Conservation (phyloP, 371 early-diverging fungal genomes). For the Chytridiales sp. region DNA sequence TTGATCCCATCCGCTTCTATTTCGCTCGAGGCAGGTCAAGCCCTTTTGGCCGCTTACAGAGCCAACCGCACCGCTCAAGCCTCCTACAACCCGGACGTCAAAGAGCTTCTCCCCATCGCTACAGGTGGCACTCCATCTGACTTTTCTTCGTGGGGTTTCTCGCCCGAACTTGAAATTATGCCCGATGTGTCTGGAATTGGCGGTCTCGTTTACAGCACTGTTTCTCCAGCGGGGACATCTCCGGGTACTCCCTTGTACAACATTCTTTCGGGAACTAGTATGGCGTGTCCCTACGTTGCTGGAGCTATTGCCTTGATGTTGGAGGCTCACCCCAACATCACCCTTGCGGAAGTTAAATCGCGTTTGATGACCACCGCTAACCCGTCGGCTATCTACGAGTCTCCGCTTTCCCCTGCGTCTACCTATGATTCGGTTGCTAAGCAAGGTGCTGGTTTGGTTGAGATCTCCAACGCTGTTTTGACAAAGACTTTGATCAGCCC, state of each 20-base stretch:
- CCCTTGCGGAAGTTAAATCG: conserved; percentile 12
- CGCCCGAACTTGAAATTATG: conserved; percentile 24
- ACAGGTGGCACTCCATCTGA: conserved; percentile 44
- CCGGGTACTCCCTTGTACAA: too few species aligned
- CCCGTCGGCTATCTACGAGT: conserved; percentile 38
- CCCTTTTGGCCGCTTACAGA: conserved; percentile 36
- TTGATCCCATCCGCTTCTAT: conserved; percentile 17
- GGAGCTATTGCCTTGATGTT: conserved; percentile 33
- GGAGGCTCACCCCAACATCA: conserved; percentile 10
- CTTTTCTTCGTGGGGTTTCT: conserved; percentile 41
- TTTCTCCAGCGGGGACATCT: conserved; percentile 10
- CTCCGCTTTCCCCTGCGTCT: conserved; percentile 17
- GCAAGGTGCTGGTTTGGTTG: conserved; percentile 76
- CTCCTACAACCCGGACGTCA: not conserved
- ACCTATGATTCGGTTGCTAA: conserved; percentile 49
- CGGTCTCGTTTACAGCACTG: conserved; percentile 27
- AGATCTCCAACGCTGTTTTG: conserved; percentile 59
- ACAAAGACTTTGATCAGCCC: conserved; percentile 59
- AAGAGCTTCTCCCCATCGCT: too few species aligned
- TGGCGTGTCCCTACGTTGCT: conserved; percentile 48
- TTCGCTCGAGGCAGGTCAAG: conserved; percentile 9
- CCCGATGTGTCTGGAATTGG: conserved; percentile 34
- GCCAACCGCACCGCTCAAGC: conserved; percentile 31
- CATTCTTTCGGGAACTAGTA: conserved; percentile 48
- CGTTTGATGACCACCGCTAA: conserved; percentile 52